These are phyloP conservation scores for Alternaria novae-zelandiae DNA, from an alignment of 2,329 filamentous ascomycete genomes.

Conservation along the genomic window DNA sequence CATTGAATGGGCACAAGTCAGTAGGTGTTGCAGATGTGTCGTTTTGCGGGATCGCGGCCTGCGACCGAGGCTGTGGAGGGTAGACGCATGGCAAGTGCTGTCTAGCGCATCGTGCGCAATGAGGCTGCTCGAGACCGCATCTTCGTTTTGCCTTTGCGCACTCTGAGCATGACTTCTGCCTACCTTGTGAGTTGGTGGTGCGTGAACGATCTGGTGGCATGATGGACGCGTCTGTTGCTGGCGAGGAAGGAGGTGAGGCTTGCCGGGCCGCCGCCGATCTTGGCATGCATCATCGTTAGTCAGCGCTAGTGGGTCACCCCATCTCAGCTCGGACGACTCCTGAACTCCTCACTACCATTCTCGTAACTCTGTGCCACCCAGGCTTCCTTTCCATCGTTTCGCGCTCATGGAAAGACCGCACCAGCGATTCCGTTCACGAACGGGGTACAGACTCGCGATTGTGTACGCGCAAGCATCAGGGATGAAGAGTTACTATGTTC, in stretches of 20 bases:
- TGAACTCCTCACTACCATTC: neutral
- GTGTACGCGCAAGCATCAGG: no score
- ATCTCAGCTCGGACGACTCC: neutral
- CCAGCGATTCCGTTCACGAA: no score
- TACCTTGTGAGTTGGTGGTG: constrained; percentile 28
- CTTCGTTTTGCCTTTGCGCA: constrained; percentile 65
- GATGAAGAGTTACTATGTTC: no score
- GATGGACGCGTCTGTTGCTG: neutral
- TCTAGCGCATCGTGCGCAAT: constrained; percentile 61
- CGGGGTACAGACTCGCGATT: no score
- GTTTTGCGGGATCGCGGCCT: neutral
- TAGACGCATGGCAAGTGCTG: constrained; percentile 59
- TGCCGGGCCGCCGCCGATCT: neutral
- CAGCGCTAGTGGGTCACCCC: neutral
- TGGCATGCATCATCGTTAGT: constrained; percentile 2
- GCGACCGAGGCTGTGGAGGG: constrained; percentile 16
- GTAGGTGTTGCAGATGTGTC: constrained; percentile 10
- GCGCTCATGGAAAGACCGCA: no score
- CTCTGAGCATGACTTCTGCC: constrained; percentile 63
- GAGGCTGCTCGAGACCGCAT: constrained; percentile 60
- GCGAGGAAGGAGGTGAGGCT: neutral
- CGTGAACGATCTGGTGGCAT: constrained; percentile 51
- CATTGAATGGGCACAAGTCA: constrained; percentile 21
- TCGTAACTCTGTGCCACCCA: no score
- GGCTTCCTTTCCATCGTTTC: no score